Base-by-base conservation (phyloP, 441 rosid species). In the Euphorbia schlechtendalii region DNA sequence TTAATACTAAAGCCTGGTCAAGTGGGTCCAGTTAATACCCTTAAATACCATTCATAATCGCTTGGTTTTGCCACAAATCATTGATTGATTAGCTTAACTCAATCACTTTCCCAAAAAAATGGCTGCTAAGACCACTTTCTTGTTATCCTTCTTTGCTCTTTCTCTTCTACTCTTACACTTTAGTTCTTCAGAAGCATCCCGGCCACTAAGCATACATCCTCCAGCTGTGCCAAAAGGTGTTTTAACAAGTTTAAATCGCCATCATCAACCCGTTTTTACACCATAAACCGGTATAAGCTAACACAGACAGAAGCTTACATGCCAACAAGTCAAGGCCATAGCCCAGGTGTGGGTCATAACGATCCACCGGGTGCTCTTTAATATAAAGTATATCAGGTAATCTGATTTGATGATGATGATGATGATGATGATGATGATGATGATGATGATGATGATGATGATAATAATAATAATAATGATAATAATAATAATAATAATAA, bases 281-380 rank as follows among this genome's bases (percentile, higher is more conserved):
- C 45, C 14, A 68, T 74, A 59, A 77, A 83, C 66, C 76, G 75
- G 27, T 72, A 75, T 74, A 80, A 77, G 74, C 70, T 51, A 40
- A 73, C 73, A 0, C 80, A 68, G 54, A 12, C 67, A 2, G 72
- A 74, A 14, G 86, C 86, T n/a, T 85, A 51, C 68, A 73, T 86
- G 59, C 90, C 90, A 21, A 85, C 90, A 10, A 64, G 22, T 74
- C 85, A 77, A 2, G 90, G 90, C 17, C 87, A 78, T 30, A 85
- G 90, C 72, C 88, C 84, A 30, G 90, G 88, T 36, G 80, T 80
- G 25, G 90, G 88, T 15, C 86, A 81, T 69, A 14, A 53, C 0
- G 22, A 63, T 6, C 85, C 89, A 49, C 85, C 86, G 0, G 58
- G 68, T 67, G 69, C 77, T 54, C 62, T 67, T 43, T 81, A 51